Conservation (phyloP, 106 monocot genomes). For the Iris macrosiphon region DNA sequence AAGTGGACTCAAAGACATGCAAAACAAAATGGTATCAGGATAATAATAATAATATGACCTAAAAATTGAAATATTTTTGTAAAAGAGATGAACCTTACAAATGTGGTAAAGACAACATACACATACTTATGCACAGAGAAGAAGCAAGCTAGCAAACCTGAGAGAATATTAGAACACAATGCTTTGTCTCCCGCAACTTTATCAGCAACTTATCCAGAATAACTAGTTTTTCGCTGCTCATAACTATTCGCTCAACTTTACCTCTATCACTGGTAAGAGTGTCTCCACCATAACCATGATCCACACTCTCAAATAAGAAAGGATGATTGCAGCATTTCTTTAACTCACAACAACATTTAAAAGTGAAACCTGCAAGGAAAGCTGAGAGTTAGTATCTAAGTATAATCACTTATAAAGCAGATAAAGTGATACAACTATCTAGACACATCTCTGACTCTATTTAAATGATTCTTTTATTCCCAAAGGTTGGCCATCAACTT, state of each 20-base stretch:
- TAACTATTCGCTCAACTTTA: constrained; percentile 85
- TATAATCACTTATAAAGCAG: background rate
- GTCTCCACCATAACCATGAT: constrained; percentile 96
- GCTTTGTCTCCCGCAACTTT: constrained; percentile 72
- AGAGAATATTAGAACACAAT: constrained; percentile 93
- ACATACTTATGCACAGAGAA: no score
- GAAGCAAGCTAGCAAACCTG: constrained; percentile 43
- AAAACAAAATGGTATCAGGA: no score
- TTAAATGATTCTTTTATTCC: no score
- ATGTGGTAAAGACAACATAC: no score
- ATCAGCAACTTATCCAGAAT: constrained; percentile 79
- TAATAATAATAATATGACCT: no score
- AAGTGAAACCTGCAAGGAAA: constrained; percentile 71
- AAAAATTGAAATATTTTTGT: no score
- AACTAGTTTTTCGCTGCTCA: constrained; percentile 89
- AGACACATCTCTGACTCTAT: no score
- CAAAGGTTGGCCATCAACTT: no score
- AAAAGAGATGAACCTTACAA: no score
- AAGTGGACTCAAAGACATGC: no score
- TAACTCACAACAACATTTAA: constrained; percentile 90
- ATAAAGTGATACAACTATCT: no score
- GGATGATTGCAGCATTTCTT: constrained; percentile 99
- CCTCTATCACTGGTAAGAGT: constrained; percentile 48
- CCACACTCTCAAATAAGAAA: constrained; percentile 94
- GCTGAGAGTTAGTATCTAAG: background rate